Evolutionary conservation across 1,284 basidiomycete species (phyloP).

Genomic region (Flammula alnicola): DNA sequence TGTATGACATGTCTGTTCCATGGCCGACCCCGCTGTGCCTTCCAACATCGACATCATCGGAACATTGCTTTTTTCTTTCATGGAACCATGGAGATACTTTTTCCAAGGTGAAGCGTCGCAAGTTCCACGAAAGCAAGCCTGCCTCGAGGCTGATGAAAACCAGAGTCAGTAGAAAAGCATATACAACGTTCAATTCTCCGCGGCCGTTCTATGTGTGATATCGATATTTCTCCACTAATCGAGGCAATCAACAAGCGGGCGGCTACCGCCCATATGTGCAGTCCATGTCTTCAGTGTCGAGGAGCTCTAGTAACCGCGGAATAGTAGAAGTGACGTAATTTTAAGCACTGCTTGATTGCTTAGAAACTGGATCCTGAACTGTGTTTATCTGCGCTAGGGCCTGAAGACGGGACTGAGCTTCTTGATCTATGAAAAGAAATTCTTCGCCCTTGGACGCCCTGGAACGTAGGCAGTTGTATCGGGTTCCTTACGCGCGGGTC

Average conservation of each 20-base stretch:
- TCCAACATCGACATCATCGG: slow-evolving; percentile 8
- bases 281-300: too few species aligned
- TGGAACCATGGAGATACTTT: slow-evolving; percentile 1
- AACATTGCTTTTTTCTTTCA: background rate
- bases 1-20: background rate
- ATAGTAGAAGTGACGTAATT: too few species aligned
- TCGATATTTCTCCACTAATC: background rate
- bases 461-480: background rate
- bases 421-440: background rate
- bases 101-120: background rate
- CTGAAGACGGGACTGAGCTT: background rate
- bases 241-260: too few species aligned
- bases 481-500: background rate
- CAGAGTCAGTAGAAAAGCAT: background rate
- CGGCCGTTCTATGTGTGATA: background rate
- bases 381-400: too few species aligned
- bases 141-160: slow-evolving; percentile 10
- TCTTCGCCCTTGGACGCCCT: background rate
- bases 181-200: background rate
- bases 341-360: too few species aligned
- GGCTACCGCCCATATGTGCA: too few species aligned
- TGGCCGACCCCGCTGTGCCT: background rate
- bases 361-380: too few species aligned
- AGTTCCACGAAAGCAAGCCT: background rate
- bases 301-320: too few species aligned